Evolutionary conservation across 805 yeast genomes (phyloP).

Genomic region (Wickerhamomyces silvicola): DNA sequence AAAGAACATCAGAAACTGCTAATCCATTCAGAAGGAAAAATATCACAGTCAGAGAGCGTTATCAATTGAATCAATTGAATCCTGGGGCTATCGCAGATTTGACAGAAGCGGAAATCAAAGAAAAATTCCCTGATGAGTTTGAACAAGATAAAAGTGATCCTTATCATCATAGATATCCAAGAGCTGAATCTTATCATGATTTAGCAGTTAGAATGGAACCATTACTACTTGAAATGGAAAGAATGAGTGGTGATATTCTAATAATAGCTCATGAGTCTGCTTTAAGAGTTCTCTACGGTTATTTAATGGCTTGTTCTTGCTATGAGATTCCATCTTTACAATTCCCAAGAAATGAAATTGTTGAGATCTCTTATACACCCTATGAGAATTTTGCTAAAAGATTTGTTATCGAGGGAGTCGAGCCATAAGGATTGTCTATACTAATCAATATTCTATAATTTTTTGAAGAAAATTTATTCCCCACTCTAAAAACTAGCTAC

Average conservation of each 20-base stretch:
- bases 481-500: no score
- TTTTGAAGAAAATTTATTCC: no score
- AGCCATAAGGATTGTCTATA: constrained; percentile 2
- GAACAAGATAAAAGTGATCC: constrained; percentile 67
- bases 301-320: constrained; percentile 87
- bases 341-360: constrained; percentile 77
- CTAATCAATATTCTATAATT: no score
- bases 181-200: constrained; percentile 95
- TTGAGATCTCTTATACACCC: constrained; percentile 83
- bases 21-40: constrained; percentile 57
- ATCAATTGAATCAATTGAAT: constrained; percentile 80
- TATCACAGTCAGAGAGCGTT: constrained; percentile 63
- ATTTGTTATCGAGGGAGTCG: constrained; percentile 30
- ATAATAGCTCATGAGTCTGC: constrained; percentile 93
- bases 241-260: constrained; percentile 80
- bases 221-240: constrained; percentile 84
- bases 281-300: constrained; percentile 84
- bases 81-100: constrained; percentile 83
- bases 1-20: constrained; percentile 77
- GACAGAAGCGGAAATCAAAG: constrained; percentile 50
- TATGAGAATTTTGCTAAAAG: constrained; percentile 65
- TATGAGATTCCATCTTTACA: constrained; percentile 74
- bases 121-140: constrained; percentile 63
- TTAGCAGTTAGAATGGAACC: constrained; percentile 93
- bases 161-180: constrained; percentile 84